A percentile compares a stretch with the other conserved stretches of the same genome.
phyloP scores from a whole-genome alignment of 352 stramenopile species.

The Globisporangium irregulare region DNA sequence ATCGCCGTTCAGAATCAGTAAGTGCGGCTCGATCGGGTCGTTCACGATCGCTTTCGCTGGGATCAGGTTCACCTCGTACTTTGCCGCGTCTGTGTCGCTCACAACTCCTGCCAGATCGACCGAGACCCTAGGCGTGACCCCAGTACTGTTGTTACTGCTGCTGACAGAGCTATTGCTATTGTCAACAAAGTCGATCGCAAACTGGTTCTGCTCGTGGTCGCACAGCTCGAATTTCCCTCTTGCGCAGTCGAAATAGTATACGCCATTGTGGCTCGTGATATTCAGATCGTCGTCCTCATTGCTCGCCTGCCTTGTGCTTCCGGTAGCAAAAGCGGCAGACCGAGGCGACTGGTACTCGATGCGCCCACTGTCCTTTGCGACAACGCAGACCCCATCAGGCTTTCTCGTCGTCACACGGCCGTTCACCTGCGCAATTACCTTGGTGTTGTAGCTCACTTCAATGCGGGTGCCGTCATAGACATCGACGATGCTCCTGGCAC shows the following conservation, averaged over 20 bases:
- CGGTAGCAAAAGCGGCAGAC: background rate
- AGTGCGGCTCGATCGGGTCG: constrained; percentile 65
- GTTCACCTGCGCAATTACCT: constrained; percentile 73
- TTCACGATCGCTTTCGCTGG: constrained; percentile 64
- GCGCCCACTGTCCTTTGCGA: constrained; percentile 70
- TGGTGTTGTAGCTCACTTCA: constrained; percentile 73
- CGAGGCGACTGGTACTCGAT: constrained; percentile 48
- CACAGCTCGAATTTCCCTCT: constrained; percentile 49
- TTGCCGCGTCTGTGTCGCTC: constrained; percentile 41
- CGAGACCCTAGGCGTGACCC: constrained; percentile 20
- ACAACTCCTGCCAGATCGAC: constrained; percentile 66
- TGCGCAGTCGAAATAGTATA: constrained; percentile 76
- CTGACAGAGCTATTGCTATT: background rate
- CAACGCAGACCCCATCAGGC: constrained; percentile 36
- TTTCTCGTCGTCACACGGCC: constrained; percentile 53
- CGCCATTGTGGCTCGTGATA: constrained; percentile 50
- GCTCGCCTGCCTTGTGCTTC: background rate
- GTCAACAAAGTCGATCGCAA: constrained; percentile 40
- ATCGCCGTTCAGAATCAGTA: constrained; percentile 75
- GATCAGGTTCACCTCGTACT: constrained; percentile 52
- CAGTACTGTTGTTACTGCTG: background rate
- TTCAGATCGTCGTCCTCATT: constrained; percentile 58
- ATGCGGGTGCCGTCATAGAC: constrained; percentile 56
- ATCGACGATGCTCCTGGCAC: constrained; percentile 47
- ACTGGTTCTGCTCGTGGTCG: constrained; percentile 73